Percentiles rank a stretch among this genome's conserved stretches.
phyloP scores from a whole-genome alignment of 169 alveolate species.

The Plasmodium billcollinsi region DNA sequence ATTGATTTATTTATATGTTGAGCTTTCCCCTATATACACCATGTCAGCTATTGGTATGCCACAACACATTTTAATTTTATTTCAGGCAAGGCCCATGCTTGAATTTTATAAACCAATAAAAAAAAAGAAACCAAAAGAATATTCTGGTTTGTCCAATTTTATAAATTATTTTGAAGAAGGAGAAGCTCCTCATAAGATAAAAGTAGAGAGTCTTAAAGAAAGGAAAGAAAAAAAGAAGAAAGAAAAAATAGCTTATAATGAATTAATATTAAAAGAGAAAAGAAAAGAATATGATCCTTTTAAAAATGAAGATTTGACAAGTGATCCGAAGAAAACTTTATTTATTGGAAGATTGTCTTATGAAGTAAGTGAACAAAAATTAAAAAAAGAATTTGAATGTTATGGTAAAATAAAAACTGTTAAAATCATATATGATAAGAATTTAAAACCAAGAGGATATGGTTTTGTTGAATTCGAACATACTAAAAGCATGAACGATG shows the following conservation, averaged over 20 bases:
- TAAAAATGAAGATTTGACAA: slow-evolving; percentile 80
- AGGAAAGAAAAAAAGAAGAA: slow-evolving; percentile 80
- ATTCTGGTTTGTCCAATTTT: slow-evolving; percentile 80
- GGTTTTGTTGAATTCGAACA: slow-evolving; percentile 96
- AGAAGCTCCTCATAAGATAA: slow-evolving; percentile 81
- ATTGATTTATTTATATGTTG: neutral
- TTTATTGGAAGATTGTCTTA: slow-evolving; percentile 94
- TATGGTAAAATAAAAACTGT: slow-evolving; percentile 94
- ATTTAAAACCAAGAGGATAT: slow-evolving; percentile 96
- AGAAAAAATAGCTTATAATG: slow-evolving; percentile 72
- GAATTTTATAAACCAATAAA: slow-evolving; percentile 77
- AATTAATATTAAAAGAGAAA: slow-evolving; percentile 66
- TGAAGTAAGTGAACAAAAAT: slow-evolving; percentile 93
- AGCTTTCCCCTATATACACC: neutral
- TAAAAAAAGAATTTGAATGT: slow-evolving; percentile 93
- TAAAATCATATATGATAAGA: slow-evolving; percentile 88
- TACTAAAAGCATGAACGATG: slow-evolving; percentile 91
- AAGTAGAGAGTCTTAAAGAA: slow-evolving; percentile 82
- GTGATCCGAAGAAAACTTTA: slow-evolving; percentile 95
- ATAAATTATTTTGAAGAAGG: slow-evolving; percentile 78
- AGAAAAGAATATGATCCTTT: slow-evolving; percentile 83
- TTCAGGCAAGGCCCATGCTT: slow-evolving; percentile 88
- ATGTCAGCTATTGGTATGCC: slow-evolving; percentile 91
- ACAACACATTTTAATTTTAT: slow-evolving; percentile 86
- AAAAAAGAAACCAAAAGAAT: slow-evolving; percentile 71